These are phyloP conservation scores for Hawksworthiomyces lignivorus DNA, from an alignment of 2,329 filamentous ascomycete genomes.

Conservation along the genomic window DNA sequence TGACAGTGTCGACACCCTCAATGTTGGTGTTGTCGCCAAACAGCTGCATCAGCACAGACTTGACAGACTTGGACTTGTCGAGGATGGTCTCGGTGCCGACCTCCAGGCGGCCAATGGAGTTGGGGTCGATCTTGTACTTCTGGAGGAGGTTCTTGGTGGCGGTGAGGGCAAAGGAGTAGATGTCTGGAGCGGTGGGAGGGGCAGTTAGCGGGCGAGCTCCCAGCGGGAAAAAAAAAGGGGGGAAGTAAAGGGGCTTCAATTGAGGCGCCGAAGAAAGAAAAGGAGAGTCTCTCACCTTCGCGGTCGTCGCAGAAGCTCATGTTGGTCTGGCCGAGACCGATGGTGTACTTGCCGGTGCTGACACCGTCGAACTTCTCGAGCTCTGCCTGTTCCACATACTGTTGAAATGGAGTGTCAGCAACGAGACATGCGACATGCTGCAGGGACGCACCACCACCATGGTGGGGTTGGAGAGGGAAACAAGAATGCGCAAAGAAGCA, in stretches of 20 bases:
- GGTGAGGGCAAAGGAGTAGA: constrained; percentile 79
- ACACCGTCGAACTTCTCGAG: constrained; percentile 84
- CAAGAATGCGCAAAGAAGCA: background rate
- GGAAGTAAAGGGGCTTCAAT: too few species aligned
- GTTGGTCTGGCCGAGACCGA: constrained; percentile 83
- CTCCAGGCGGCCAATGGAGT: constrained; percentile 71
- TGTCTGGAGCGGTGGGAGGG: constrained; percentile 46
- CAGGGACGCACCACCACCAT: constrained; percentile 1
- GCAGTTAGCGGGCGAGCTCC: too few species aligned
- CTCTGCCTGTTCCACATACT: constrained; percentile 80
- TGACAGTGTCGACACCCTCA: constrained; percentile 75
- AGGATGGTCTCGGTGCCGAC: constrained; percentile 80
- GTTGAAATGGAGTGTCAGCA: constrained; percentile 3
- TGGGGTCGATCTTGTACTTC: constrained; percentile 76
- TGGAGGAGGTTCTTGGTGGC: constrained; percentile 68
- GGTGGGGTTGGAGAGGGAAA: constrained; percentile 5
- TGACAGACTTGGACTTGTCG: constrained; percentile 88
- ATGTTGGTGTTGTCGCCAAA: constrained; percentile 78
- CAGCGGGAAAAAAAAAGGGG: too few species aligned
- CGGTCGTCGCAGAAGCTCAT: constrained; percentile 90
- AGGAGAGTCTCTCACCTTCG: constrained; percentile 57
- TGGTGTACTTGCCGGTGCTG: constrained; percentile 77
- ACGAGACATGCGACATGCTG: background rate
- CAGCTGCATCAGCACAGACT: constrained; percentile 81
- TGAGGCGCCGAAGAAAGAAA: too few species aligned